These are phyloP conservation scores for Pelargonium australe DNA, from an alignment of 441 rosid genomes.

Conservation along the genomic window DNA sequence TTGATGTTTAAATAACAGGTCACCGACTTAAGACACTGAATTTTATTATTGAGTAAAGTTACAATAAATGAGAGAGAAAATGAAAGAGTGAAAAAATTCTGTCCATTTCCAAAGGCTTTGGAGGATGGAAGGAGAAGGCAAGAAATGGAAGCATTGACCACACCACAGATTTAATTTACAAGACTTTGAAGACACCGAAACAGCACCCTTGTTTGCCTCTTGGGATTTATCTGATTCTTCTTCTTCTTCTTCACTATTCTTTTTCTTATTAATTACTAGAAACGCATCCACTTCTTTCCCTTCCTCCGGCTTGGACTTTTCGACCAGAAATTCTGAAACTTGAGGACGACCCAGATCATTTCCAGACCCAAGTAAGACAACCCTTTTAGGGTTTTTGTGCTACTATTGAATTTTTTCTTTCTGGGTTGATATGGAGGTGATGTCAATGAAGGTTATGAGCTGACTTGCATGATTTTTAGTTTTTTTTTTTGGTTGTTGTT, in stretches of 20 bases:
- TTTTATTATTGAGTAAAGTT: too few species aligned
- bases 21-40: too few species aligned
- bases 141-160: conserved; percentile 63
- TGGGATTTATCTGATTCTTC: conserved; percentile 25
- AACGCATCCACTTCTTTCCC: conserved; percentile 13
- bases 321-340: conserved; percentile 13
- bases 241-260: conserved; percentile 12
- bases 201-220: conserved; percentile 24
- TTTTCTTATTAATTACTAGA: conserved; percentile 11
- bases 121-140: conserved; percentile 43
- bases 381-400: conserved; percentile 24
- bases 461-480: conserved; percentile 18
- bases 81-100: conserved; percentile 20
- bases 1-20: too few species aligned
- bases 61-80: neutral
- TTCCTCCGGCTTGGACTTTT: conserved; percentile 14
- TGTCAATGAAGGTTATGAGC: conserved; percentile 19
- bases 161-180: conserved; percentile 28
- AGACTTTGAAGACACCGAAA: conserved; percentile 46
- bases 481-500: neutral
- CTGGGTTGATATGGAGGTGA: conserved; percentile 20
- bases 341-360: conserved; percentile 44
- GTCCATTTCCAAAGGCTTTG: conserved; percentile 38
- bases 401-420: conserved; percentile 20
- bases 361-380: conserved; percentile 40